Evolutionary conservation across 2,329 filamentous ascomycete genomes (phyloP), one percentile per base, ranked within the genome.

Genomic region (Rhinocladiella similis): DNA sequence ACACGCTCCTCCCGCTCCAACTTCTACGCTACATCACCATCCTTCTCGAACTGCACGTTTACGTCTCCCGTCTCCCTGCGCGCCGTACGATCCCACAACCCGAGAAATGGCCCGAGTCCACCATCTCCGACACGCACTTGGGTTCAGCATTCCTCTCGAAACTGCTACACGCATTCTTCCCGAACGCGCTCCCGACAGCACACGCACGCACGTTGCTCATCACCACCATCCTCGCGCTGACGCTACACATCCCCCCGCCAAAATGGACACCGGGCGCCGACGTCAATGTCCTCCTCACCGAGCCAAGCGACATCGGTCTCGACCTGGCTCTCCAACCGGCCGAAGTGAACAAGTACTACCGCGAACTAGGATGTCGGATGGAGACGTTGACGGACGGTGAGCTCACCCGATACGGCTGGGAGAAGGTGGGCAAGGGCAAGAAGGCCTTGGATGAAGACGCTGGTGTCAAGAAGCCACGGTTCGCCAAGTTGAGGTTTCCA

Each of bases 401-500:
- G 61, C 72, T 72, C 56, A 67, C 63, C 20, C 74, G 72, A 53
- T 76, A 71, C 69, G 72, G 70, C 13, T 69, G 77, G 47, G 55
- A 62, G 38, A 63, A 61, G 54, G 56, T 42, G 20, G 52, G 47
- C 3, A 47, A 57, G 33, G 83, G 86, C 70, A 87, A 83, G 73
- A 78, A 84, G 68, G 29, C 7, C 2, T 7, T 9, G 29, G 29
- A 33, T 9, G 29, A 33, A 7, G 29, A 33, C 10, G 29, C 6
- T 12, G 29, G 7, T 33, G 29, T 9, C 5, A 33, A 33, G 29
- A 69, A 71, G 9, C 70, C 68, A 50, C 83, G 83, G 54, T 75
- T 92, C 48, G 91, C 89, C 12, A 85, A 85, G 64, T 75, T 97
- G 66, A 83, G 81, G 65, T 72, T 97, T 60, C 94, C 94, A 2